Percentiles rank a stretch among this genome's conserved stretches.
These are phyloP conservation scores for Colletotrichum scovillei DNA, from an alignment of 2,329 filamentous ascomycete genomes.

Conservation along the genomic window DNA sequence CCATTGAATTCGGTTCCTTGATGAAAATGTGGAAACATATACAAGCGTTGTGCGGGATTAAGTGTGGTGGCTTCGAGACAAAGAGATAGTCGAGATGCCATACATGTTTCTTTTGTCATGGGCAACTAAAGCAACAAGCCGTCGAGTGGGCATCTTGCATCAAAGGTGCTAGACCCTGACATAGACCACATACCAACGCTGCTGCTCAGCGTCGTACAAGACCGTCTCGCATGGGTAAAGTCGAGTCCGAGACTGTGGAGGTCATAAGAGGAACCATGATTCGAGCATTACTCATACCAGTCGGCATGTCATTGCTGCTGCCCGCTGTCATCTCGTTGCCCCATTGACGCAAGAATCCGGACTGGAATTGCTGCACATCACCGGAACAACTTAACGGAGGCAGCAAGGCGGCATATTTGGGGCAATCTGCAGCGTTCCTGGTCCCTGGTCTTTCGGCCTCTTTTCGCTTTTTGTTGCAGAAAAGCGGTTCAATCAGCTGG, in stretches of 20 bases:
- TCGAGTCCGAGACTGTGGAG: neutral
- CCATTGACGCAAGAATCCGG: conserved; percentile 21
- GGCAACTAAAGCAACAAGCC: conserved; percentile 13
- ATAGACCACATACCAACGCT: conserved; percentile 17
- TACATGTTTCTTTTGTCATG: conserved; percentile 21
- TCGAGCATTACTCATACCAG: conserved; percentile 25
- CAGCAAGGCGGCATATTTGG: neutral
- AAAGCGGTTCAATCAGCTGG: conserved; percentile 5
- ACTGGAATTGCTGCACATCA: conserved; percentile 25
- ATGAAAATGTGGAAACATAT: conserved; percentile 16
- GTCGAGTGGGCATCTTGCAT: neutral
- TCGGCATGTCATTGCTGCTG: neutral
- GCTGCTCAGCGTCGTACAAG: neutral
- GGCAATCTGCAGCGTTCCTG: conserved; percentile 25
- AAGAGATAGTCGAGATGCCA: conserved; percentile 7
- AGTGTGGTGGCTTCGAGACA: conserved; percentile 26
- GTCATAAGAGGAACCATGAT: conserved; percentile 15
- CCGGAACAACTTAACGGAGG: conserved; percentile 13
- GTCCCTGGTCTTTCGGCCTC: neutral
- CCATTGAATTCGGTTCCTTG: neutral
- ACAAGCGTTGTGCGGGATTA: neutral
- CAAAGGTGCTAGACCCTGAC: neutral
- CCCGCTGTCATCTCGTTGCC: conserved; percentile 30
- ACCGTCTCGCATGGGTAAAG: neutral
- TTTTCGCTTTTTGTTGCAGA: conserved; percentile 7